Base-by-base conservation (phyloP, 1,284 basidiomycete genomes). In the Leccinum pachyderme region DNA sequence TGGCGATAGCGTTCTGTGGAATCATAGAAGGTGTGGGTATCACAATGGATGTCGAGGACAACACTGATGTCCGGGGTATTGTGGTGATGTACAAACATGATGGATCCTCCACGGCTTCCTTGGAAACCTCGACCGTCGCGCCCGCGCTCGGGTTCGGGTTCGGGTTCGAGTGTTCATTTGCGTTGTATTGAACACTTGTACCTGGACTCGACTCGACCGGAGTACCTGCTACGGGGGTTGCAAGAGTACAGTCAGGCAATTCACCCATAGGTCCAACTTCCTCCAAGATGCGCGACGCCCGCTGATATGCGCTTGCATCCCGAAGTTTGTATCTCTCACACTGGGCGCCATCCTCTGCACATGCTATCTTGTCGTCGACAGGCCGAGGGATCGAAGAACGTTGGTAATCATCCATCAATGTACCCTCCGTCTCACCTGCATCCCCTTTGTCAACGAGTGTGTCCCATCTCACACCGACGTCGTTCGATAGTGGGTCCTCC, bases 391-490 rank as follows among this genome's bases (percentile, higher is more conserved):
- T 39, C 3, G 25, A 39, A 44, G 22, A 15, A 1, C 11, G 12
- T 11, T 13, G 39, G 22, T 52, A 32, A 22, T 7, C 6, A n/a
- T 48, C 28, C 44, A 28, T 43, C 12, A 53, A 13, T 6, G 58
- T 64, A 1, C 58, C 63, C 2, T 57, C 56, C 9, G 47, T 45
- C 39, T 56, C 53, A 6, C 9, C 29, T 9, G 6, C 64, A 37
- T 68, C 65, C 6, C 33, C 57, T 0, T 31, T 24, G 8, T 33
- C 52, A 1, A 59, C 58, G 11, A 68, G 56, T 2, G 77, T 74
- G 43, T 87, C 84, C 84, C 82, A 86, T 5, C 75, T 74, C 2
- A 75, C 72, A 41, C 78, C 76, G 1, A 83, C 74, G 57, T 82
- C 79, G 13, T 76, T 72, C 78, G 79, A 82, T 41, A 67, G 67